phyloP scores from a whole-genome alignment of 108 stramenopile species.

The Nitzschia sp. region DNA sequence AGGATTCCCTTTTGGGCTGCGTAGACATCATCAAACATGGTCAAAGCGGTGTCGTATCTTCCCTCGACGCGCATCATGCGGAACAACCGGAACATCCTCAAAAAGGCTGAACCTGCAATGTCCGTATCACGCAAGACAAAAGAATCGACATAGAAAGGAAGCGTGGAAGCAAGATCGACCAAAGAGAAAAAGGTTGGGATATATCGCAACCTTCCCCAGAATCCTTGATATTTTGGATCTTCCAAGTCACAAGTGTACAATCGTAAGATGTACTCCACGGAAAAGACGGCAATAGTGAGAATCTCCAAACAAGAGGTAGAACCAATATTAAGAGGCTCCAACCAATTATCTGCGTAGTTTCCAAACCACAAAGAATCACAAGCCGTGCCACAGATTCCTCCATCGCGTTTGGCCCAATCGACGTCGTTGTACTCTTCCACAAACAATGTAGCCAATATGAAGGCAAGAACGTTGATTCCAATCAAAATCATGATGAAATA shows the following conservation, averaged over 20 bases:
- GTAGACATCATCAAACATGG: conserved; percentile 78
- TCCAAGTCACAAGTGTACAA: conserved; percentile 65
- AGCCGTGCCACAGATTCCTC: conserved; percentile 36
- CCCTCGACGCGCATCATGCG: conserved; percentile 90
- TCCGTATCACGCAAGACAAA: conserved; percentile 64
- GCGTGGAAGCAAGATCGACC: conserved; percentile 81
- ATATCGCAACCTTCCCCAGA: conserved; percentile 47
- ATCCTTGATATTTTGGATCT: conserved; percentile 45
- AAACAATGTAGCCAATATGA: conserved; percentile 71
- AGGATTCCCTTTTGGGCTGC: conserved; percentile 66
- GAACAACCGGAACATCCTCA: conserved; percentile 89
- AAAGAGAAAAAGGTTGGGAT: conserved; percentile 65
- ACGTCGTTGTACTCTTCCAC: conserved; percentile 68
- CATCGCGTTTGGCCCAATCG: conserved; percentile 30
- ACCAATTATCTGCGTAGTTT: conserved; percentile 58
- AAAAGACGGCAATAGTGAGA: conserved; percentile 68
- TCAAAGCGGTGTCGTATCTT: conserved; percentile 74
- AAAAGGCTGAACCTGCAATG: conserved; percentile 64
- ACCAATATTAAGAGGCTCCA: conserved; percentile 57
- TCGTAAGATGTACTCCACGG: conserved; percentile 77
- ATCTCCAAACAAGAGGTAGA: conserved; percentile 66
- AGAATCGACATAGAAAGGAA: conserved; percentile 88
- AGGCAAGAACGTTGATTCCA: conserved; percentile 74
- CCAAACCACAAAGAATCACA: conserved; percentile 85
- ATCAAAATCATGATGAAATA: conserved; percentile 77